phyloP scores from a whole-genome alignment of 495 filamentous ascomycete genomes.

The Neurospora intermedia region DNA sequence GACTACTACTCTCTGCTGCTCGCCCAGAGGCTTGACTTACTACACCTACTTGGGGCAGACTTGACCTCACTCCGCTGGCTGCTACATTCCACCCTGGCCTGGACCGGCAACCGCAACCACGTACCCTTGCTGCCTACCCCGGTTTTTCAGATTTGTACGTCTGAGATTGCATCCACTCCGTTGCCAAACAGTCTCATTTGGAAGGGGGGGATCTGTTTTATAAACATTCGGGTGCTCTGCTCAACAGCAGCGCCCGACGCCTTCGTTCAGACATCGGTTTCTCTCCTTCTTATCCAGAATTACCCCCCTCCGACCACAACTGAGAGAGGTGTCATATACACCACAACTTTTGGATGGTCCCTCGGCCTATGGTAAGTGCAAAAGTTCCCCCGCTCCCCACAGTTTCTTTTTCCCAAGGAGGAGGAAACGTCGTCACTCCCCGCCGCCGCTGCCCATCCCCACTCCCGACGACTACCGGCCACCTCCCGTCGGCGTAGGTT shows the following conservation, averaged over 20 bases:
- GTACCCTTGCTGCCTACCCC: background rate
- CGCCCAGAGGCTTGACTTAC: background rate
- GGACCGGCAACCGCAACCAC: background rate
- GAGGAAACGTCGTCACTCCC: background rate
- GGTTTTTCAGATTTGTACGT: background rate
- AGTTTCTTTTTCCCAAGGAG: background rate
- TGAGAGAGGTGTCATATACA: background rate
- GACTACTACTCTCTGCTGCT: background rate
- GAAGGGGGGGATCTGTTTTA: background rate
- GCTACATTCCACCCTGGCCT: background rate
- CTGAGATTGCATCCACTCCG: background rate
- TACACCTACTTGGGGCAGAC: too few species aligned
- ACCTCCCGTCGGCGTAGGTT: background rate
- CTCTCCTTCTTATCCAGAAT: background rate
- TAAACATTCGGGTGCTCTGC: background rate
- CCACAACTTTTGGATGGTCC: background rate
- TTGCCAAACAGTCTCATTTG: background rate
- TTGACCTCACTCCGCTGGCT: too few species aligned
- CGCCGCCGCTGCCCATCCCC: background rate
- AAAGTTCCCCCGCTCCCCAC: background rate
- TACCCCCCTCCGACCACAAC: background rate
- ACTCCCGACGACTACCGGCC: background rate
- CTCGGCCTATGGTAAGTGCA: background rate
- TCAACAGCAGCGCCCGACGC: background rate
- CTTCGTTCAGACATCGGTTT: background rate